These are phyloP conservation scores for Boeremia exigua DNA, from an alignment of 2,329 filamentous ascomycete genomes.

Conservation along the genomic window DNA sequence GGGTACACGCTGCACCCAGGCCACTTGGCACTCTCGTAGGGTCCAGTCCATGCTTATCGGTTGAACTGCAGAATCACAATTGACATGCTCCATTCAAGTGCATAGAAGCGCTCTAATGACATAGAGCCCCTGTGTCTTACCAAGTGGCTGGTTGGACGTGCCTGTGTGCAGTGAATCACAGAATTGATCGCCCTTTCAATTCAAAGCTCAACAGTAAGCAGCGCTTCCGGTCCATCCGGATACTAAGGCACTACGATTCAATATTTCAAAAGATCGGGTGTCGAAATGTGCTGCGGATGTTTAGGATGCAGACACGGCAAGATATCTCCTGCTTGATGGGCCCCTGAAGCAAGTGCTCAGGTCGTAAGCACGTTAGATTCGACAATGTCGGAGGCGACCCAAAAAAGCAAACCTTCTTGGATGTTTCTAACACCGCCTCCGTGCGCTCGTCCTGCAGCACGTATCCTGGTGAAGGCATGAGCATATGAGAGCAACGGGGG, in stretches of 20 bases:
- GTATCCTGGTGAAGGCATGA: conserved; percentile 5
- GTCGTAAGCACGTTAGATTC: conserved; percentile 9
- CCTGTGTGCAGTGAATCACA: no score
- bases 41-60: no score
- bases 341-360: conserved; percentile 2
- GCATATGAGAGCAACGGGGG: background rate
- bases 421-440: conserved; percentile 7
- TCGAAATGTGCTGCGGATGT: background rate
- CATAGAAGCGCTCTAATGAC: no score
- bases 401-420: conserved; percentile 4
- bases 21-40: no score
- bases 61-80: no score
- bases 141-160: no score
- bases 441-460: conserved; percentile 12
- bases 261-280: background rate
- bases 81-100: no score
- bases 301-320: conserved; percentile 9
- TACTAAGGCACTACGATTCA: background rate
- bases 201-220: background rate
- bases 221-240: conserved; percentile 3
- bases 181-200: background rate
- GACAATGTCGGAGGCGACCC: conserved; percentile 12
- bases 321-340: conserved; percentile 3
- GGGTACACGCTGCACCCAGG: no score
- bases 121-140: no score